phyloP scores from a whole-genome alignment of 176 grass and related monocot species.

The Cenchrus americanus region DNA sequence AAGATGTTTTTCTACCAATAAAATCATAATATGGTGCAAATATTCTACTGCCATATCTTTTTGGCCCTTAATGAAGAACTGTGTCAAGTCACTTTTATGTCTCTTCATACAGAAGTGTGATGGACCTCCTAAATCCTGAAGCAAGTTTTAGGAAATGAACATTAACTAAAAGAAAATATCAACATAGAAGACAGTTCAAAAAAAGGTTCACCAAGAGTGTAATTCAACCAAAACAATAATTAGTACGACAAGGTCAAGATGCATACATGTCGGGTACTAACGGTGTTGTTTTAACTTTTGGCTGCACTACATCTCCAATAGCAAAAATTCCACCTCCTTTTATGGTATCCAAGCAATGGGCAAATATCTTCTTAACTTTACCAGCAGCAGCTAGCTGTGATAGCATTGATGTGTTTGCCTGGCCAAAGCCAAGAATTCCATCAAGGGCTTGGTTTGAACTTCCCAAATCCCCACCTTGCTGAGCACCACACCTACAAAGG shows the following conservation, averaged over 20 bases:
- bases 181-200: not conserved
- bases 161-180: not conserved
- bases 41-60: not conserved
- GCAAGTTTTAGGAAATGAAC: not conserved
- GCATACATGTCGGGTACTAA: conserved; percentile 72
- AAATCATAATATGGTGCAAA: conserved; percentile 21
- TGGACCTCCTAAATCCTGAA: not conserved
- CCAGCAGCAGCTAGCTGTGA: conserved; percentile 82
- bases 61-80: conserved; percentile 5
- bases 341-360: conserved; percentile 95
- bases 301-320: conserved; percentile 86
- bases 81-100: not conserved
- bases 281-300: conserved; percentile 90
- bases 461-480: conserved; percentile 95
- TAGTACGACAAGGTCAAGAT: conserved; percentile 44
- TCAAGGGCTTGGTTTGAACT: conserved; percentile 84
- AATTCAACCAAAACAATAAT: conserved; percentile 28
- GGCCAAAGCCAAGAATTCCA: conserved; percentile 97
- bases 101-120: conserved; percentile 1
- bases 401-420: conserved; percentile 92
- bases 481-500: conserved; percentile 82
- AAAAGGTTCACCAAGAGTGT: not conserved
- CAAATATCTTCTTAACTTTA: conserved; percentile 94
- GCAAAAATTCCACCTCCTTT: conserved; percentile 90
- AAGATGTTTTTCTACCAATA: not conserved